Evolutionary conservation across 495 filamentous ascomycete species (phyloP).

Genomic region (Extremus antarcticus): DNA sequence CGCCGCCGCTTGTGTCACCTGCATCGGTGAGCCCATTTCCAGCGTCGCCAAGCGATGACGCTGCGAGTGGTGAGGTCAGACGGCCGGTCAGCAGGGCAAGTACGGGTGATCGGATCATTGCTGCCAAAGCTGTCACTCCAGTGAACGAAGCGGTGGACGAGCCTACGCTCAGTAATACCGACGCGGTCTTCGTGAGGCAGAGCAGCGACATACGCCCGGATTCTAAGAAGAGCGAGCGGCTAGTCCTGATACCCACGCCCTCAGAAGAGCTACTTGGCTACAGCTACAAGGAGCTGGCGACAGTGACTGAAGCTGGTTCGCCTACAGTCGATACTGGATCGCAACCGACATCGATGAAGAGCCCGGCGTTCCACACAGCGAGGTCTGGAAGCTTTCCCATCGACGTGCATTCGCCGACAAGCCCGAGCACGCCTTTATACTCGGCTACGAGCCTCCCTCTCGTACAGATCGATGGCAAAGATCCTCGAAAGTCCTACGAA

Average conservation of each 20-base stretch:
- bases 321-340: not conserved
- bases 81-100: conserved; percentile 14
- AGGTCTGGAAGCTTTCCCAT: not conserved
- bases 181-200: conserved; percentile 25
- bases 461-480: conserved; percentile 34
- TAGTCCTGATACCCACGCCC: conserved; percentile 31
- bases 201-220: conserved; percentile 14
- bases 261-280: conserved; percentile 35
- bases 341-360: not conserved
- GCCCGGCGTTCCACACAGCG: not conserved
- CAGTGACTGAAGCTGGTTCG: not conserved
- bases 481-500: conserved; percentile 13
- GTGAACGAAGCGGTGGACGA: not conserved
- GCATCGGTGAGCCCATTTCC: not conserved
- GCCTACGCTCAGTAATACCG: conserved; percentile 9
- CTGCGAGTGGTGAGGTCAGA: not conserved
- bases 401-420: conserved; percentile 29
- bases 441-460: conserved; percentile 39
- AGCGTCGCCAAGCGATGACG: not conserved
- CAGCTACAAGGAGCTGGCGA: not conserved
- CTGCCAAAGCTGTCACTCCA: conserved; percentile 1
- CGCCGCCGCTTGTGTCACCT: not conserved
- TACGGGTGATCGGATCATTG: conserved; percentile 14
- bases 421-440: conserved; percentile 37
- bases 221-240: conserved; percentile 21